These are phyloP conservation scores for Lobosporangium transversale DNA, from an alignment of 192 early-diverging fungal species.

Conservation along the genomic window DNA sequence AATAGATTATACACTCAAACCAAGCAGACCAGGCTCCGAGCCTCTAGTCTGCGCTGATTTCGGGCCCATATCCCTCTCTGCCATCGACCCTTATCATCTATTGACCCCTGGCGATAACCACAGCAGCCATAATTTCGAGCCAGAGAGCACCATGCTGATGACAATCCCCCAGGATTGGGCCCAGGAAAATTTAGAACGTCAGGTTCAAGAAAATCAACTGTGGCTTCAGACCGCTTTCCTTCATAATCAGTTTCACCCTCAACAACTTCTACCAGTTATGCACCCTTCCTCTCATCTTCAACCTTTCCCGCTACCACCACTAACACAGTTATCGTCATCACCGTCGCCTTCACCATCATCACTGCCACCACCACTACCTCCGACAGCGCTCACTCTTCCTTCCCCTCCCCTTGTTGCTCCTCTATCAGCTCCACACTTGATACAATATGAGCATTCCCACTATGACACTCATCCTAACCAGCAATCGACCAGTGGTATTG, in stretches of 20 bases:
- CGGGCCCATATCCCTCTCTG: slow-evolving; percentile 6
- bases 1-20: too few relatives aligned
- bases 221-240: slow-evolving; percentile 11
- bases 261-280: slow-evolving; percentile 11
- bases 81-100: slow-evolving; percentile 10
- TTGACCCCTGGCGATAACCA: slow-evolving; percentile 27
- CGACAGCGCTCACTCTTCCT: too few relatives aligned
- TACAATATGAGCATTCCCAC: too few relatives aligned
- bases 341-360: slow-evolving; percentile 7
- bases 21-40: neutral
- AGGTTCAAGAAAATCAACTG: slow-evolving; percentile 13
- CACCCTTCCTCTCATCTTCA: too few relatives aligned
- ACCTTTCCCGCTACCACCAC: neutral
- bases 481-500: too few relatives aligned
- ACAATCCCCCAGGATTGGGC: slow-evolving; percentile 15
- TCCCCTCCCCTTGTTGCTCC: too few relatives aligned
- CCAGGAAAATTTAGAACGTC: slow-evolving; percentile 25
- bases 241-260: slow-evolving; percentile 4
- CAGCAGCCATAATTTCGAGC: slow-evolving; percentile 22
- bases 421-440: too few relatives aligned
- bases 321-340: slow-evolving; percentile 1
- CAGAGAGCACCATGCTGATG: slow-evolving; percentile 11
- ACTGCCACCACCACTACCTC: too few relatives aligned
- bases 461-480: too few relatives aligned
- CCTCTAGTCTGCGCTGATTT: too few relatives aligned